These are phyloP conservation scores for Hanseniaspora thailandica DNA, from an alignment of 805 yeast species.

Conservation along the genomic window DNA sequence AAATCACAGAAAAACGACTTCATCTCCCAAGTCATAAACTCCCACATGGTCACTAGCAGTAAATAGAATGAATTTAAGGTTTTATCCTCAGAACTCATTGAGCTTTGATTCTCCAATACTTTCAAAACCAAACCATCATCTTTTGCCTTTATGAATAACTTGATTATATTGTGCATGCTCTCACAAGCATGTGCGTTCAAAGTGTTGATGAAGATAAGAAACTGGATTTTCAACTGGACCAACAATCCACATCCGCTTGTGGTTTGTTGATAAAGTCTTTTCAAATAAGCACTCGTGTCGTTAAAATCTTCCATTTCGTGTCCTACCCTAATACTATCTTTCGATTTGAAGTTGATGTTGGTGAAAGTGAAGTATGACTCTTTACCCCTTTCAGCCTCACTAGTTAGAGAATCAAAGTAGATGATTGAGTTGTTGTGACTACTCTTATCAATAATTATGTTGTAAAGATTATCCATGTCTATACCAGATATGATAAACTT, in stretches of 20 bases:
- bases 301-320: constrained; percentile 40
- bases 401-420: constrained; percentile 27
- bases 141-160: constrained; percentile 23
- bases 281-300: constrained; percentile 53
- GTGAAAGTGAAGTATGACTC: constrained; percentile 18
- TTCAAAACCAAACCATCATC: background rate
- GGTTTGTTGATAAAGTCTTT: constrained; percentile 25
- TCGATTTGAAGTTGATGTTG: constrained; percentile 23
- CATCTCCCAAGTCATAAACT: constrained; percentile 22
- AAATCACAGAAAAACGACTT: constrained; percentile 19
- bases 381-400: constrained; percentile 17
- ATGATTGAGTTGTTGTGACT: background rate
- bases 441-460: background rate
- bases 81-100: too few relatives aligned
- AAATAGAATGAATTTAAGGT: constrained; percentile 21
- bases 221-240: constrained; percentile 47
- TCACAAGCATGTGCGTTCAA: constrained; percentile 53
- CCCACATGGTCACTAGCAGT: constrained; percentile 17
- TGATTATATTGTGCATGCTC: constrained; percentile 50
- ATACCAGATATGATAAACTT: background rate
- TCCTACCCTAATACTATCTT: constrained; percentile 24
- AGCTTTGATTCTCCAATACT: background rate
- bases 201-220: constrained; percentile 37
- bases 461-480: background rate
- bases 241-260: constrained; percentile 28